Evolutionary conservation across 176 grass and related monocot genomes (phyloP).

Genomic region (Aegilops tauschii): DNA sequence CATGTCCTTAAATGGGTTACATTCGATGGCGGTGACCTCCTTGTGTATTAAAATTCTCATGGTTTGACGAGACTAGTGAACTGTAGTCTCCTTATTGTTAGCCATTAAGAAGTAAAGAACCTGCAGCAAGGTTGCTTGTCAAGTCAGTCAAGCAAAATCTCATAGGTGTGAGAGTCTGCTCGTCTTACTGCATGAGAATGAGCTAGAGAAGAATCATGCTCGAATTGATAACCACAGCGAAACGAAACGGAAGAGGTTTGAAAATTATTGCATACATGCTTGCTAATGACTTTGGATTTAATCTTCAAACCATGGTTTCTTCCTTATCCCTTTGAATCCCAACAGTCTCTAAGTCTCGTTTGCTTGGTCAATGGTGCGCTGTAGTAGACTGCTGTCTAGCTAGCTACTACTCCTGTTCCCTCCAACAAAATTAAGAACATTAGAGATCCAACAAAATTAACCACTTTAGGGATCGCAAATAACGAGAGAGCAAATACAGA

Average conservation of each 20-base stretch:
- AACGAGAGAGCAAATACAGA: no score
- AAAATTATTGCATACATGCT: neutral
- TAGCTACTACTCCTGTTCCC: neutral
- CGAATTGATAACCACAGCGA: neutral
- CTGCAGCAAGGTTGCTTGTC: neutral
- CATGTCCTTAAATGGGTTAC: neutral
- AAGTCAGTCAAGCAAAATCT: neutral
- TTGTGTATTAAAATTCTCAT: neutral
- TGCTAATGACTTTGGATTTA: neutral
- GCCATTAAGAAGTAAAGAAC: neutral
- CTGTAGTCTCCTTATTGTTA: neutral
- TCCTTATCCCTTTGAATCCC: neutral
- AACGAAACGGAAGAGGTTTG: neutral
- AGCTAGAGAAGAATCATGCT: neutral
- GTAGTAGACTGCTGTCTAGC: neutral
- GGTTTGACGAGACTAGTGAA: neutral
- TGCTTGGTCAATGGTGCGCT: neutral
- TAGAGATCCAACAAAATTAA: neutral
- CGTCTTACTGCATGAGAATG: neutral
- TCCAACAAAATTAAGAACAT: neutral
- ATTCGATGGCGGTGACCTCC: neutral
- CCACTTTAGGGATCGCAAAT: neutral
- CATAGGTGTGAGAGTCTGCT: neutral
- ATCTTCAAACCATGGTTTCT: neutral
- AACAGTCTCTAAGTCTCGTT: neutral